Evolutionary conservation across 1,139 yeast genomes (phyloP).

Genomic region (Groenewaldozyma auringiensis): DNA sequence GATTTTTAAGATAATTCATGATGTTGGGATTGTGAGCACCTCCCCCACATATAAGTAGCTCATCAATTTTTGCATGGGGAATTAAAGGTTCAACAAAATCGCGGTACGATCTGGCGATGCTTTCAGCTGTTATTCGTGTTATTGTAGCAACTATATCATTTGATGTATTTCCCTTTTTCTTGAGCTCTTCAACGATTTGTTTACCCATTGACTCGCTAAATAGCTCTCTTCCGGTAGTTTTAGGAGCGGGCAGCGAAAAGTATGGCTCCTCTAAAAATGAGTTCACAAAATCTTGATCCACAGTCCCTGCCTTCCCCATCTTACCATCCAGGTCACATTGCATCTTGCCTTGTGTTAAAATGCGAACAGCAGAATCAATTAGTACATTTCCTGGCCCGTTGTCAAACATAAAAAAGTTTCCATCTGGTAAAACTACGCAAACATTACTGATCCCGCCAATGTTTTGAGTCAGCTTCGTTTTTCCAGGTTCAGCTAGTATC

Average conservation of each 20-base stretch:
- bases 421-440: constrained; percentile 16
- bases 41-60: constrained; percentile 19
- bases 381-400: constrained; percentile 19
- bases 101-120: constrained; percentile 16
- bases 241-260: constrained; percentile 15
- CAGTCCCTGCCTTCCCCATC: constrained; percentile 17
- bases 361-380: constrained; percentile 20
- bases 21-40: constrained; percentile 17
- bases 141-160: constrained; percentile 19
- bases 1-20: constrained; percentile 13
- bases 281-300: constrained; percentile 14
- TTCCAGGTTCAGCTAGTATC: constrained; percentile 16
- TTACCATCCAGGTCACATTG: constrained; percentile 16
- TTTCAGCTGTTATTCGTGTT: constrained; percentile 18
- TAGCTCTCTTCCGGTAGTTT: constrained; percentile 19
- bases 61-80: constrained; percentile 11
- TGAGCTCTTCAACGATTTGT: constrained; percentile 13
- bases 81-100: constrained; percentile 8
- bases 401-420: constrained; percentile 17
- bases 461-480: constrained; percentile 16
- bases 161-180: constrained; percentile 11
- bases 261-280: constrained; percentile 14
- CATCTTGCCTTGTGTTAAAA: constrained; percentile 14
- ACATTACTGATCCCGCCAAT: constrained; percentile 19
- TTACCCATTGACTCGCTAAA: constrained; percentile 15